phyloP scores from a whole-genome alignment of 768 basidiomycete genomes.

The Pseudohyphozyma bogoriensis region DNA sequence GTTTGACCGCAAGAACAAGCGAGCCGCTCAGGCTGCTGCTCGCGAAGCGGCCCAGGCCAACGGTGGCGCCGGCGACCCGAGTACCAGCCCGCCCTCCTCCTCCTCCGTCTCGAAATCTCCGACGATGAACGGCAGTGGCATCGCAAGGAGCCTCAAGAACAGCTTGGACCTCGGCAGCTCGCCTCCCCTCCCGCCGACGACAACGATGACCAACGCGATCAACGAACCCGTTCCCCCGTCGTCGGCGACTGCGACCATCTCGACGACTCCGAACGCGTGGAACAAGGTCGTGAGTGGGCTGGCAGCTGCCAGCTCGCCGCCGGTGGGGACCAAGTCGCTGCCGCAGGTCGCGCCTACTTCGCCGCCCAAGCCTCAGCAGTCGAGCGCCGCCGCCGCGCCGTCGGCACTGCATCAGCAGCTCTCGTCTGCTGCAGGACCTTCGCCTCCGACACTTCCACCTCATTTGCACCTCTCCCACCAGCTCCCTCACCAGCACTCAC shows the following conservation, averaged over 20 bases:
- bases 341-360: too few species aligned
- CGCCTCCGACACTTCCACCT: conserved; percentile 9
- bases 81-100: not conserved
- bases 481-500: not conserved
- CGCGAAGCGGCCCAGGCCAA: conserved; percentile 14
- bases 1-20: conserved; percentile 95
- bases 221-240: conserved; percentile 3
- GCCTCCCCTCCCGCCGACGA: not conserved
- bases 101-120: not conserved
- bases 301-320: not conserved
- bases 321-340: not conserved
- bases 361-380: too few species aligned
- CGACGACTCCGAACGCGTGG: not conserved
- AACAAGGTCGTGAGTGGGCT: not conserved
- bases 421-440: conserved; percentile 21
- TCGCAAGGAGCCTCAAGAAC: conserved; percentile 17
- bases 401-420: conserved; percentile 10
- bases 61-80: not conserved
- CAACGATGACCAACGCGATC: conserved; percentile 8
- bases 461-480: too few species aligned
- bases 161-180: not conserved
- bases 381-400: conserved; percentile 7
- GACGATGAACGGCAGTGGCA: not conserved
- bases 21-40: conserved; percentile 35
- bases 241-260: not conserved